Evolutionary conservation across 305 asterid genomes (phyloP).

Genomic region (Coffea humblotiana): DNA sequence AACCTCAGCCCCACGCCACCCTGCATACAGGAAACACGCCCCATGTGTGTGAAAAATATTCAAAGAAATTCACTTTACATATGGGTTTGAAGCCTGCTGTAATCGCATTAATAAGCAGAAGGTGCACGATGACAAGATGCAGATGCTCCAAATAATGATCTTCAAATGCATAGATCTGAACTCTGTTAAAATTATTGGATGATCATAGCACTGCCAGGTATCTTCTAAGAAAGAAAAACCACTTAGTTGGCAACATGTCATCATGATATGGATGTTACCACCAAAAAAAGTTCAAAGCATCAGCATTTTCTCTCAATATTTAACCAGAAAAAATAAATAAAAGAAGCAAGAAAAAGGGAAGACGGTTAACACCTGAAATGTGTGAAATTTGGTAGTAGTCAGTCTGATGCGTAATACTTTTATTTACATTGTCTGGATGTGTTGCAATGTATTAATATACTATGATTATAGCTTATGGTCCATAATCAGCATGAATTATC

Average conservation of each 20-base stretch:
- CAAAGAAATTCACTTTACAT: not conserved
- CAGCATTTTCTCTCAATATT: not conserved
- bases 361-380: not conserved
- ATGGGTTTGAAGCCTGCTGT: not conserved
- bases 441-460: not conserved
- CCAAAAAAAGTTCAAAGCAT: not conserved
- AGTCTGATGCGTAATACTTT: too few species aligned
- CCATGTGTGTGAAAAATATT: too few species aligned
- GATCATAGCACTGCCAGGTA: not conserved
- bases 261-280: not conserved
- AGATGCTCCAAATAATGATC: not conserved
- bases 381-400: too few species aligned
- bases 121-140: not conserved
- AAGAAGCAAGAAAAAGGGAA: too few species aligned
- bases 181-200: not conserved
- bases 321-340: not conserved
- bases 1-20: slow-evolving; percentile 94
- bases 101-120: not conserved
- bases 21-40: slow-evolving; percentile 37
- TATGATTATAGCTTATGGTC: not conserved
- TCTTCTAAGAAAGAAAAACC: not conserved
- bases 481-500: not conserved
- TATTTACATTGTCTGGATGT: not conserved
- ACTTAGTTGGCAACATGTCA: not conserved
- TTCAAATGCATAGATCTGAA: not conserved